Base-by-base conservation (phyloP, 768 basidiomycete species). In the Auriscalpium microsporum region DNA sequence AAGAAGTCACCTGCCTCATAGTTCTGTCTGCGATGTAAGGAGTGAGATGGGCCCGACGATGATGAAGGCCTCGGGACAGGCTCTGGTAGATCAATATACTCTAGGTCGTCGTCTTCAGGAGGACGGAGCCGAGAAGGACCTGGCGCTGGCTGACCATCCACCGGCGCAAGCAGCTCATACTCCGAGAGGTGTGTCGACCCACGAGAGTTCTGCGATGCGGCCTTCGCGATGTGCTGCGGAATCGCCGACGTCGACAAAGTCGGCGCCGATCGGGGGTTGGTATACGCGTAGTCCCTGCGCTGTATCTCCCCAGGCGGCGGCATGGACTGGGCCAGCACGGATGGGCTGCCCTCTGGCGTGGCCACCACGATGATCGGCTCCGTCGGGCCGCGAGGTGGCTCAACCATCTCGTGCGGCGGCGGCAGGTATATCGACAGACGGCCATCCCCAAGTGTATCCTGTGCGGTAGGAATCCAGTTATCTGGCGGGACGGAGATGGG, bases 181-280 rank as follows among this genome's bases (percentile, higher is more conserved):
- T 62, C 60, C 23, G 60, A 62, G 16, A 62, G 46, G 33, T 52
- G 55, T 7, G 60, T 62, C 49, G 60, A 62, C 14, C 50, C 58
- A 2, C 52, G 58, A 23, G 60, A 61, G 23, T 56, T 21, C 14
- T 55, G 59, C 28, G 56, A 49, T 14, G 45, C 19, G 9, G 51
- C 45, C 50, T 61, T 51, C 14, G 56, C 34, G 13, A 58, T 40
- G 21, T 45, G 52, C 28, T 55, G 57, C 8, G 57, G 53, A 8
- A 19, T 45, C 34, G 56, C 19, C 47, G n/a, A 33, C 33, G 17
- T 11, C 46, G 35, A 48, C 23, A n/a, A 52, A 48, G 34, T 17
- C 48, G 19, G 56, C 38, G 14, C 53, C 45, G n/a, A 50, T 2
- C 36, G 49, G 10, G 40, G 35, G 11, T 33, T 38, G 21, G 33